Percentiles rank a stretch among this genome's conserved stretches.
Conservation (phyloP, 192 early-diverging fungal genomes). For the Mortierella alpina region DNA sequence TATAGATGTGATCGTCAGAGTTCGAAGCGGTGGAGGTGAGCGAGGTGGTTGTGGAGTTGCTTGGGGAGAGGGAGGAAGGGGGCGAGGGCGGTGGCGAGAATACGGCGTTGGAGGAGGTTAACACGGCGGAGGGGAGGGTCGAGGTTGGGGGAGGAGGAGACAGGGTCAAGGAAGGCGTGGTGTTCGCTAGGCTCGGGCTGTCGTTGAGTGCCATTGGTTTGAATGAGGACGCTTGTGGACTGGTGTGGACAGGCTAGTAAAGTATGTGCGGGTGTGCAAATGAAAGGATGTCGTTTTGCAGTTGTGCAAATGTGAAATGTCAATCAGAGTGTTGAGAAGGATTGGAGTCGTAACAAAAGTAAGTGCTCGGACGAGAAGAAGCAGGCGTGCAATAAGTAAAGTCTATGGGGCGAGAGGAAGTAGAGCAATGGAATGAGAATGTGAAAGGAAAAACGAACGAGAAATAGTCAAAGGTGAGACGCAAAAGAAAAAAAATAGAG, state of each 20-base stretch:
- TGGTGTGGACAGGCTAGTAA: too few relatives aligned
- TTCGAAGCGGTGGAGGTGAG: constrained; percentile 1
- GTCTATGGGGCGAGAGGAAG: background rate
- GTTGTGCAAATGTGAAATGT: too few relatives aligned
- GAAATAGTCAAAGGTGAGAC: background rate
- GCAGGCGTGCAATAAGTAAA: background rate
- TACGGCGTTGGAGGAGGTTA: background rate
- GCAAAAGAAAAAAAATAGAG: constrained; percentile 2
- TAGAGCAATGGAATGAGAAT: background rate
- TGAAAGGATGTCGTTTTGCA: too few relatives aligned
- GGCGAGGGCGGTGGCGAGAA: background rate
- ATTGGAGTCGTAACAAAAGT: background rate
- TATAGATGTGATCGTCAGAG: background rate
- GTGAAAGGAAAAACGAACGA: constrained; percentile 1
- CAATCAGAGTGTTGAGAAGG: background rate
- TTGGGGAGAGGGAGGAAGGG: constrained; percentile 2
- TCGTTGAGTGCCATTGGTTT: background rate
- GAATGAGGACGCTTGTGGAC: too few relatives aligned
- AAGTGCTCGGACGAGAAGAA: background rate
- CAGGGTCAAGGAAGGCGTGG: background rate
- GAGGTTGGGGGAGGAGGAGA: constrained; percentile 9
- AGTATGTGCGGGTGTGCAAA: too few relatives aligned
- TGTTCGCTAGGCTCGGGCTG: background rate
- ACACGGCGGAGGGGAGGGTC: background rate
- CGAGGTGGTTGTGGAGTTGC: constrained; percentile 25